Base-by-base conservation (phyloP, 192 early-diverging fungal genomes). In the Entophlyctis luteolus region DNA sequence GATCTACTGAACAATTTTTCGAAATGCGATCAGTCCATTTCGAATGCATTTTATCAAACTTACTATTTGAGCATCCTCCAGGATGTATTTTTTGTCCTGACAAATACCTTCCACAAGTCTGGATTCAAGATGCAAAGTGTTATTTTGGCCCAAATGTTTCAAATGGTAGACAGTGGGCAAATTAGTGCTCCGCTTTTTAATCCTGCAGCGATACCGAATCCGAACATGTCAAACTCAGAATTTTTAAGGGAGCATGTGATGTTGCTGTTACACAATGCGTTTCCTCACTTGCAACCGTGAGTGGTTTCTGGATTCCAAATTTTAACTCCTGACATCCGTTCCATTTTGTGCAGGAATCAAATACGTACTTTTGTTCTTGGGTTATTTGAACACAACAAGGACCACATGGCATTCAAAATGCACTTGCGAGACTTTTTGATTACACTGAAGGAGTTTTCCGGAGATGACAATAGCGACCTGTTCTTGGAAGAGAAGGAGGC, bases 11-110 rank as follows among this genome's bases (percentile, higher is more conserved):
- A 84, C 67, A 94, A 97, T 79, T 90, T 99, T 66, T 72, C 71
- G 23, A 58, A 77, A 29, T 85, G 86, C 46, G 95, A 95, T 55
- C 79, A 84, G 16, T 65, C 72, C 8, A 84, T 93, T 48, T 85
- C 91, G 14, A 90, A 93, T 55, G 77, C 79, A 5, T 99, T 99
- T 73, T 98, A 91, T 81, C 92, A 94, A 65, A 80, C 87, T 4
- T 98, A 95, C 77, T 98, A 86, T 77, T 62, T 98, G 48, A 91
- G 84, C 70, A 78, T 98, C 46, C 76, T 99, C 48, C 93, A 94
- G 77, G 95, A 98, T 77, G 84, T 98, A 39, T 94, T 99, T 74
- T 97, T 91, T 60, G 97, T 99, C 20, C 81, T 99, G 32, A 95
- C 95, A 4, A 94, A 93, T 79, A 90, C 91, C 47, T 93, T 94